These are phyloP conservation scores for Aquilaria yunnanensis DNA, from an alignment of 345 rosid species.

Conservation along the genomic window DNA sequence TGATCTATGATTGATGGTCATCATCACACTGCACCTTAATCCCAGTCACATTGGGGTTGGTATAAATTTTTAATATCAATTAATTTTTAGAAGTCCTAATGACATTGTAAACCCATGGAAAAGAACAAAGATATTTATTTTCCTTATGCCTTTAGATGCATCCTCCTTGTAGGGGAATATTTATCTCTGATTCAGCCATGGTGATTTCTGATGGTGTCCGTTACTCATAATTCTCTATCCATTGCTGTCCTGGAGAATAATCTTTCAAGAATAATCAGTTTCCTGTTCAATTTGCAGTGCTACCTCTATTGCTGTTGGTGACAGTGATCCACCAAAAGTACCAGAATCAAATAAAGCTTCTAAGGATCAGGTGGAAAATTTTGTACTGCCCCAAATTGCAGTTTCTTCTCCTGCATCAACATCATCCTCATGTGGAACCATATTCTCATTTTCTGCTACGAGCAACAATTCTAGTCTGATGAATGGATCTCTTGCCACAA, in stretches of 20 bases:
- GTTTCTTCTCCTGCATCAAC: slow-evolving; percentile 30
- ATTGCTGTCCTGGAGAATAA: background rate
- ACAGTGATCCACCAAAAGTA: slow-evolving; percentile 24
- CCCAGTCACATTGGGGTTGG: too few species aligned
- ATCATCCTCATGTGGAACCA: slow-evolving; percentile 27
- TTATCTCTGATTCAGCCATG: too few species aligned
- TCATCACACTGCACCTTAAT: too few species aligned
- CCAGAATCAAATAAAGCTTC: slow-evolving; percentile 35
- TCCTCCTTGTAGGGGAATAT: too few species aligned
- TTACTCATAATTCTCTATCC: background rate
- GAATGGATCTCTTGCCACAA: slow-evolving; percentile 39
- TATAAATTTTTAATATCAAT: too few species aligned
- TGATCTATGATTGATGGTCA: too few species aligned
- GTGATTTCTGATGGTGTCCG: too few species aligned
- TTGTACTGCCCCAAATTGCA: slow-evolving; percentile 20
- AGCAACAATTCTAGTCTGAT: slow-evolving; percentile 23
- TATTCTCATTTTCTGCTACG: slow-evolving; percentile 34
- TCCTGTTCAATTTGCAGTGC: slow-evolving; percentile 38
- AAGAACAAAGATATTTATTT: too few species aligned
- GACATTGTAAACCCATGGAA: too few species aligned
- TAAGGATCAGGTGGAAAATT: slow-evolving; percentile 18
- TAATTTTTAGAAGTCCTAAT: too few species aligned
- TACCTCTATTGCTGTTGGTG: slow-evolving; percentile 23
- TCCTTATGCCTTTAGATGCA: too few species aligned
- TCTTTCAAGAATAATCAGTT: background rate